Evolutionary conservation across 1,284 basidiomycete genomes (phyloP).

Genomic region (Moniliella sp.): DNA sequence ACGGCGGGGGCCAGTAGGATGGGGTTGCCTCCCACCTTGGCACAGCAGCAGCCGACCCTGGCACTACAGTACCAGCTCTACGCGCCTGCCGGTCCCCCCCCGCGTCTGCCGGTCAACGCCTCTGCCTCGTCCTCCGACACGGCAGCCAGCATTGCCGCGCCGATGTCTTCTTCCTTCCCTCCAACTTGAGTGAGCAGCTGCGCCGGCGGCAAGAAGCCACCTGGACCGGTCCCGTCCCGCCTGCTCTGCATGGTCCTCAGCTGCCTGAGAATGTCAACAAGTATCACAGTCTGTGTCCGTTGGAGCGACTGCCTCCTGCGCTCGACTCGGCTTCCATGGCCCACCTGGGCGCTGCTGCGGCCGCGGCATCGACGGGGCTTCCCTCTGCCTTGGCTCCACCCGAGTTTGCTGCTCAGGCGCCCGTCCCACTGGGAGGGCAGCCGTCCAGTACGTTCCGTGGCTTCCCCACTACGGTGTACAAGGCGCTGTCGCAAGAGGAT

Average conservation of each 20-base stretch:
- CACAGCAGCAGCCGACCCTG: slow-evolving; percentile 4
- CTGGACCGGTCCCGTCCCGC: slow-evolving; percentile 36
- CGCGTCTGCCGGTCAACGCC: slow-evolving; percentile 40
- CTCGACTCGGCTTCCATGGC: too few relatives aligned
- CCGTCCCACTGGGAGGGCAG: slow-evolving; percentile 13
- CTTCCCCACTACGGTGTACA: slow-evolving; percentile 54
- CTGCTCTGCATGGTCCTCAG: slow-evolving; percentile 35
- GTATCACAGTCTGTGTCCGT: slow-evolving; percentile 64
- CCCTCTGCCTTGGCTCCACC: background rate
- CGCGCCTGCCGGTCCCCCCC: slow-evolving; percentile 45
- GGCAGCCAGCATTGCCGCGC: too few relatives aligned
- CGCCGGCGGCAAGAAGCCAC: slow-evolving; percentile 59
- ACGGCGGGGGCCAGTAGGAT: background rate
- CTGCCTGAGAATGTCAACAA: slow-evolving; percentile 73
- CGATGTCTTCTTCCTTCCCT: slow-evolving; percentile 46
- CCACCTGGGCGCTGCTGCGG: background rate
- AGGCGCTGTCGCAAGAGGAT: slow-evolving; percentile 56
- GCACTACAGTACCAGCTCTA: slow-evolving; percentile 77
- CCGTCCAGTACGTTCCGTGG: slow-evolving; percentile 39
- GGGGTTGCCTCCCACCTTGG: slow-evolving; percentile 5
- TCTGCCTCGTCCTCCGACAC: slow-evolving; percentile 37
- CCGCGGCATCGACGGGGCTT: background rate
- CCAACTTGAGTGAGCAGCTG: slow-evolving; percentile 54
- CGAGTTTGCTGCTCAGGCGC: background rate
- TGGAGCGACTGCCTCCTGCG: too few relatives aligned